These are phyloP conservation scores for Penicillium paradoxum DNA, from an alignment of 495 filamentous ascomycete species.

Conservation along the genomic window DNA sequence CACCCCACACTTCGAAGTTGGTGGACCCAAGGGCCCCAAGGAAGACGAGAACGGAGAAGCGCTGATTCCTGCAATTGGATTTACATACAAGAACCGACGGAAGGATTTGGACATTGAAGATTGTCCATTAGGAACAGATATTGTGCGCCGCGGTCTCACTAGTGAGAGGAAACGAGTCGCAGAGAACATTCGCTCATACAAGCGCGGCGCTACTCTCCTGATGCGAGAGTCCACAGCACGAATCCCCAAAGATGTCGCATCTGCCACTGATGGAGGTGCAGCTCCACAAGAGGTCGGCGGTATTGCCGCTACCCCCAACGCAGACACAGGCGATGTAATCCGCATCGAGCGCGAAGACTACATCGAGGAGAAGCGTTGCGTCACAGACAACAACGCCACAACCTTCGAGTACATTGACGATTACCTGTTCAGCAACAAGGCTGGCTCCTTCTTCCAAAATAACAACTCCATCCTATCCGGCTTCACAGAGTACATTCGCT, in stretches of 20 bases:
- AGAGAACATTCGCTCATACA: conserved; percentile 65
- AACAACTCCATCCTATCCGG: conserved; percentile 95
- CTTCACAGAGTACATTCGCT: conserved; percentile 88
- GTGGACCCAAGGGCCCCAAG: conserved; percentile 32
- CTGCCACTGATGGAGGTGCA: conserved; percentile 7
- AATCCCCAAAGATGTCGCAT: conserved; percentile 45
- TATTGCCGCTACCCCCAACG: conserved; percentile 10
- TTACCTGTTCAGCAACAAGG: conserved; percentile 83
- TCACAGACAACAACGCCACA: conserved; percentile 76
- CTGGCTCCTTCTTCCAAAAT: conserved; percentile 96
- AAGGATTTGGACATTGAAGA: conserved; percentile 90
- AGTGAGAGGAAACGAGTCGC: conserved; percentile 66
- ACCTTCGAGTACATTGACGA: conserved; percentile 81
- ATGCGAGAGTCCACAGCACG: conserved; percentile 81
- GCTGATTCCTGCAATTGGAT: conserved; percentile 78
- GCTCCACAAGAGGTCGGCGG: conserved; percentile 8
- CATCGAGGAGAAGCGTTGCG: conserved; percentile 74
- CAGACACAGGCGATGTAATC: conserved; percentile 36
- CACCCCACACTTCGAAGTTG: conserved; percentile 83
- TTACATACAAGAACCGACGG: conserved; percentile 70
- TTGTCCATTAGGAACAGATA: conserved; percentile 89
- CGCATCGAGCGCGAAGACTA: conserved; percentile 40
- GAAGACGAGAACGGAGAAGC: conserved; percentile 33
- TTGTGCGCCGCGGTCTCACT: conserved; percentile 69
- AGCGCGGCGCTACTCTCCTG: conserved; percentile 78